Base-by-base conservation (phyloP, 176 grass and related monocot species). In the Carex scoparia region DNA sequence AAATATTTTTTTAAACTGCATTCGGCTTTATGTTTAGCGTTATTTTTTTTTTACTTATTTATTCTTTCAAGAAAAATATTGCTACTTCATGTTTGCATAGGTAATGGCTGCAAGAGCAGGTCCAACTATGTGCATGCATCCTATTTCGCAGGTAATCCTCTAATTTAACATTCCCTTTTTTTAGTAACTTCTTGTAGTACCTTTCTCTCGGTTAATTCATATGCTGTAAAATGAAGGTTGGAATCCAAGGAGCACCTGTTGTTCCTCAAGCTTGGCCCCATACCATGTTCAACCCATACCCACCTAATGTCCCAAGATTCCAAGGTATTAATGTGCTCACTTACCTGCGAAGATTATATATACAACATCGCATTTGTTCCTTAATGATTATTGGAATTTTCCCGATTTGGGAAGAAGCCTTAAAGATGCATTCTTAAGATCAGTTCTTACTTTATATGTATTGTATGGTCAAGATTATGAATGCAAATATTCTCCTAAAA, bases 191-290 rank as follows among this genome's bases (percentile, higher is more conserved):
- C 53, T 83, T 35, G n/a, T 68, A 31, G 54, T 37, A 31, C 1
- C 68, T 83, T 51, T 67, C 65, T 83, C 7, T 51, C 35, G 3
- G 38, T 28, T 83, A 12, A 69, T 54, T 56, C 28, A 18, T 53
- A 54, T 37, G 42, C 51, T 83, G 28, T 12, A 51, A 65, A 53
- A 16, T 67, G 15, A 49, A 83, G 81, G 63, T 64, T 83, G 61
- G 62, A 83, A 69, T 83, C 56, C 81, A 83, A 83, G 81, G 81
- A 83, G 62, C 81, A 16, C 28, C 81, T 53, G 42, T 65, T 64
- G n/a, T 83, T 54, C 49, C 81, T 58, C 74, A 79, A 79, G 74
- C 74, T 79, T 79, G 74, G 74, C 74, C 74, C 27, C 59, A 49
- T 15, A 64, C 81, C 16, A 57, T 83, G 35, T 68, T 83, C 14